Percentiles rank a stretch among this genome's conserved stretches.
These are phyloP conservation scores for Wilcoxina mikolae DNA, from an alignment of 495 filamentous ascomycete species.

Conservation along the genomic window DNA sequence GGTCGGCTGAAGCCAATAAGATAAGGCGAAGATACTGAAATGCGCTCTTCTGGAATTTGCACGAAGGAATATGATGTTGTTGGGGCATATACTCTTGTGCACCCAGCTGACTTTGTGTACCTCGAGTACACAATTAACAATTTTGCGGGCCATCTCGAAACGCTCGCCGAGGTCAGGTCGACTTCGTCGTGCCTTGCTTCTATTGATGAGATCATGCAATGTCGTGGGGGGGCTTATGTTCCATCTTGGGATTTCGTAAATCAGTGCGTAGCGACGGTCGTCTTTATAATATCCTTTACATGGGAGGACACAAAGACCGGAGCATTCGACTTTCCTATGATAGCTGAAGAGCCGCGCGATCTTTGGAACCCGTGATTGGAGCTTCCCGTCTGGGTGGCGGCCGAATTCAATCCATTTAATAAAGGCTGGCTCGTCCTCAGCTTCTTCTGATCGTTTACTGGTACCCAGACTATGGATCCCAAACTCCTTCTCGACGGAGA, in stretches of 20 bases:
- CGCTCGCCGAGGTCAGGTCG: neutral
- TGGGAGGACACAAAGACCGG: neutral
- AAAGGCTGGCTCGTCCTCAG: neutral
- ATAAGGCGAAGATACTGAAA: slow-evolving; percentile 4
- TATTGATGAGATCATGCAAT: neutral
- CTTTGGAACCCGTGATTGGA: neutral
- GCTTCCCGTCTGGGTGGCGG: neutral
- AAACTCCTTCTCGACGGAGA: neutral
- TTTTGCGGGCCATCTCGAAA: neutral
- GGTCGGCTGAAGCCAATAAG: slow-evolving; percentile 12
- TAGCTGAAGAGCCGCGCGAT: neutral
- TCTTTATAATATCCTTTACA: neutral
- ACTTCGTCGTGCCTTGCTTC: neutral
- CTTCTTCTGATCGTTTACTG: neutral
- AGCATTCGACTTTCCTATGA: neutral
- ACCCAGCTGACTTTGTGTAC: slow-evolving; percentile 7
- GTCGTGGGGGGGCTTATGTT: neutral
- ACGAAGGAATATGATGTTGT: slow-evolving; percentile 8
- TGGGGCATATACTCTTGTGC: slow-evolving; percentile 12
- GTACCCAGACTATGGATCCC: neutral
- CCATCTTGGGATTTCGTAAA: neutral
- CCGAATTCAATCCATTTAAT: neutral
- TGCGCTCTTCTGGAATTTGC: neutral
- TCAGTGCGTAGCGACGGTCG: neutral
- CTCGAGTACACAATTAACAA: neutral